Base-by-base conservation (phyloP, 2,329 filamentous ascomycete species). In the Cryphonectria naterciae region DNA sequence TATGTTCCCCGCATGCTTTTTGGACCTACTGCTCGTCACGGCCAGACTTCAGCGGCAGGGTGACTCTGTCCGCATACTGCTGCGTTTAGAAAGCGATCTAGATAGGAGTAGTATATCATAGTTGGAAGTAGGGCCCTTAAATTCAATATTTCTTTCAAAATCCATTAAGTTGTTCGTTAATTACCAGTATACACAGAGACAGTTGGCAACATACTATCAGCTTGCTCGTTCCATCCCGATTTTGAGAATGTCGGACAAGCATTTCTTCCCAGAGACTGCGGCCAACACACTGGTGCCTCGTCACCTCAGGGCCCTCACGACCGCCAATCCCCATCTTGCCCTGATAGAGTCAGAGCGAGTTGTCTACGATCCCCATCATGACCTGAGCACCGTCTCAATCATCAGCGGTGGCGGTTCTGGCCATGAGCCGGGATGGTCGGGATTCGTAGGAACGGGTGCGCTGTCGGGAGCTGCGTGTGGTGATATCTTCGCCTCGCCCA, bases 401-500 rank as follows among this genome's bases (percentile, higher is more conserved):
- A 83, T 88, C 78, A 85, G 83, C 46, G 86, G 86, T n/a, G 86
- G 86, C 28, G 86, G 86, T 61, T 87, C 86, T 0, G 86, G 86
- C 60, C 86, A 88, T 77, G 88, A 91, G 75, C 88, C 88, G 22
- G 89, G 88, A 56, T 71, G 69, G 69, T 71, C 69, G 15, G 69
- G 69, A 22, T 71, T 60, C 19, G 68, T 70, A 0, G 92, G 92
- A 25, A 84, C 85, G 41, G 91, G 91, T 58, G 81, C 93, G 32
- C 84, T 94, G 5, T 87, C 89, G 39, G 92, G 89, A 32, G 89
- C 90, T 1, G 91, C 92, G 0, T 90, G 91, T 3, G 92, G 92
- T 11, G 92, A 91, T 0, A 93, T 94, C 74, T 94, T 94, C 77
- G 92, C 92, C 1, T 92, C 89, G 1, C 92, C 92, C 0, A 88